These are phyloP conservation scores for Suhomyces yuchorum DNA, from an alignment of 1,139 yeast species.

Conservation along the genomic window DNA sequence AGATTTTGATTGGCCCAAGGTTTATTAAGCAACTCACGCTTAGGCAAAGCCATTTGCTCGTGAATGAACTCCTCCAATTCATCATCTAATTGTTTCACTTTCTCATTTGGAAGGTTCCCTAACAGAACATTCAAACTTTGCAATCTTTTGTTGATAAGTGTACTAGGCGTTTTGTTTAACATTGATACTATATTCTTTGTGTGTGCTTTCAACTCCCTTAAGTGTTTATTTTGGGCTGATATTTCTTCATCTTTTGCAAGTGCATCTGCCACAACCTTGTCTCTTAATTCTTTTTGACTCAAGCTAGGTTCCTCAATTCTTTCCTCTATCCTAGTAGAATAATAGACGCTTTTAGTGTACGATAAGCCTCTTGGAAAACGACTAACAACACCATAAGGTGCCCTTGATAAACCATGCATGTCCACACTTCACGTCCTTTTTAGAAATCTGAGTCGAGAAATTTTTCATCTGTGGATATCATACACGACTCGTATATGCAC, in stretches of 20 bases:
- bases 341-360: neutral
- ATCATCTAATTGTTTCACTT: slow-evolving; percentile 45
- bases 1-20: slow-evolving; percentile 35
- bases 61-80: slow-evolving; percentile 45
- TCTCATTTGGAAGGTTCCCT: slow-evolving; percentile 30
- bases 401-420: neutral
- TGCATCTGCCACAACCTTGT: slow-evolving; percentile 47
- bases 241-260: slow-evolving; percentile 49
- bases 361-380: neutral
- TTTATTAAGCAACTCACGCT: slow-evolving; percentile 30
- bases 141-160: slow-evolving; percentile 34
- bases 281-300: slow-evolving; percentile 39
- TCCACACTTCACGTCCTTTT: neutral
- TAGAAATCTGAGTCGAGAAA: neutral
- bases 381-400: neutral
- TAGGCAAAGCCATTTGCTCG: slow-evolving; percentile 39
- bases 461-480: neutral
- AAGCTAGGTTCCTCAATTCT: slow-evolving; percentile 12
- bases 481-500: neutral
- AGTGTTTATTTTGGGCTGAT: slow-evolving; percentile 36
- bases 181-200: slow-evolving; percentile 32
- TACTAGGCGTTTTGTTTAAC: slow-evolving; percentile 41
- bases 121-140: slow-evolving; percentile 35
- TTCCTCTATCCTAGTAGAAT: slow-evolving; percentile 11
- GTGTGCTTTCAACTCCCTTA: slow-evolving; percentile 38